Evolutionary conservation across 2,329 filamentous ascomycete genomes (phyloP).

Genomic region (Talaromyces sp.): DNA sequence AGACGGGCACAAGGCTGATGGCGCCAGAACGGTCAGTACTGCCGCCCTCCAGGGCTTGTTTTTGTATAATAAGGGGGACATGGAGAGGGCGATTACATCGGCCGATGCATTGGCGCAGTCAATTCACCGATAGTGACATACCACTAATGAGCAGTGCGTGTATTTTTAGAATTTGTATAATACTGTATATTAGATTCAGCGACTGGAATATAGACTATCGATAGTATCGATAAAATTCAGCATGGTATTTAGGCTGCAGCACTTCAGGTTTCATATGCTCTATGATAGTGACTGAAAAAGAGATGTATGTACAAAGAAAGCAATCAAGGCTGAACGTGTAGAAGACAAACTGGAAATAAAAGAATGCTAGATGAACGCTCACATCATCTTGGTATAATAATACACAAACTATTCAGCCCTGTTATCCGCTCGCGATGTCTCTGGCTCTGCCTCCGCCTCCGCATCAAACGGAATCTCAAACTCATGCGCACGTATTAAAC

Average conservation of each 20-base stretch:
- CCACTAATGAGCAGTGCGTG: constrained; percentile 10
- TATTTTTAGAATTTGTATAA: neutral
- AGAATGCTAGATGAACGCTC: neutral
- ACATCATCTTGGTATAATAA: neutral
- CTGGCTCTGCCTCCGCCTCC: neutral
- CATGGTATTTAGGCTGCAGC: neutral
- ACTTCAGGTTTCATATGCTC: neutral
- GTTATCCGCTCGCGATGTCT: neutral
- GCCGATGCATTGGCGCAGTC: constrained; percentile 48
- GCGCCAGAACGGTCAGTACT: constrained; percentile 64
- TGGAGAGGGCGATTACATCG: constrained; percentile 79
- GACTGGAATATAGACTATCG: neutral
- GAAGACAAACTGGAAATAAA: neutral
- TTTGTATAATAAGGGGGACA: constrained; percentile 87
- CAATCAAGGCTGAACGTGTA: neutral
- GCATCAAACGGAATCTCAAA: neutral
- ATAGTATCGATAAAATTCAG: neutral
- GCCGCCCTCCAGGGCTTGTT: constrained; percentile 93
- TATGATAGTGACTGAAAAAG: neutral
- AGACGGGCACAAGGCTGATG: constrained; percentile 42
- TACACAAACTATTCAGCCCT: neutral
- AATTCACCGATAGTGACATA: constrained; percentile 23
- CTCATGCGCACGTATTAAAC: neutral
- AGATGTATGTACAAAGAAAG: neutral
- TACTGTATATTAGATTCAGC: neutral